Base-by-base conservation (phyloP, 169 alveolate species). In the Eimeria sp. region DNA sequence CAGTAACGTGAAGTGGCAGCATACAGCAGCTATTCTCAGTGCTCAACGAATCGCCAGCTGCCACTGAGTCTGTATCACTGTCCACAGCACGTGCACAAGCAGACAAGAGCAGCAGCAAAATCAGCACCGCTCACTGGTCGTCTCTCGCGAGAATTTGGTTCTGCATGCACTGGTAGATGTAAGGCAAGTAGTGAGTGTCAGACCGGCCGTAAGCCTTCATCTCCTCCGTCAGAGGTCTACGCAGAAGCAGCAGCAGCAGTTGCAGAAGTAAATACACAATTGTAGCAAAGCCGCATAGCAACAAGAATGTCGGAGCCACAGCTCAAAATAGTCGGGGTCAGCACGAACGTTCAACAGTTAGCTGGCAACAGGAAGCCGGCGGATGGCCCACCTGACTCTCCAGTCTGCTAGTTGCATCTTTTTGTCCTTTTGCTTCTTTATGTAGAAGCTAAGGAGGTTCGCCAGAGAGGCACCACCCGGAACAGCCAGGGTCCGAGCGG, bases 331-430 rank as follows among this genome's bases (percentile, higher is more conserved):
- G 45, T 2, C 75, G 30, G 3, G 54, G 22, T 27, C 76, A 57
- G 30, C 76, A 83, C 27, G 73, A 47, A 61, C 22, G 10, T 27
- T 49, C 34, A 49, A 5, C 70, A 45, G 45, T 22, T 27, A 5
- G 86, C 45, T 70, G 30, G 47, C 83, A 87, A 45, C 93, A 22
- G 34, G 5, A 49, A 63, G 83, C 27, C 27, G 61, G 30, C 10
- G 76, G 51, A 86, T 47, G 65, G 61, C 91, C 20, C 61, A 91
- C 97, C 97, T 63, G 14, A 96, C 93, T 82, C 99, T 97, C 99
- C 99, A 99, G 97, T 99, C 99, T 22, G 99, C 99, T 34, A 98
- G 96, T 95, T 99, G 98, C 94, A 97, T 98, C 58, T 96, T 96
- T 96, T 98, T 99, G 97, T 99, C 99, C 14, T 99, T 97, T 51